Evolutionary conservation across 345 rosid genomes (phyloP).

Genomic region (Gossypium longicalyx): DNA sequence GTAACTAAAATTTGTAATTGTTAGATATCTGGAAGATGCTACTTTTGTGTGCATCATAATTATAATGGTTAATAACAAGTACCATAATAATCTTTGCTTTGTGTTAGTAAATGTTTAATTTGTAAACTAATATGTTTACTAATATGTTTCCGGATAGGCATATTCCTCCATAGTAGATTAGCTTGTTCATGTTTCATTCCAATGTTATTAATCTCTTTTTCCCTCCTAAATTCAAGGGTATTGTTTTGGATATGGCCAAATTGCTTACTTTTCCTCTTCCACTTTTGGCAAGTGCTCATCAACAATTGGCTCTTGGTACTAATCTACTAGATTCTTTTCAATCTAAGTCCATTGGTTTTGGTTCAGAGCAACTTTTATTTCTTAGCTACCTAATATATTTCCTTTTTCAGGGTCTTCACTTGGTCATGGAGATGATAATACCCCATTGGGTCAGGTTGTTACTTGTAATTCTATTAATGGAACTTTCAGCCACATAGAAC

Average conservation of each 20-base stretch:
- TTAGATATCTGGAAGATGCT: not conserved
- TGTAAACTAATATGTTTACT: not conserved
- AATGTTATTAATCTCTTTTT: slow-evolving; percentile 22
- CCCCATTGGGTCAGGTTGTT: slow-evolving; percentile 59
- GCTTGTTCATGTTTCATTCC: not conserved
- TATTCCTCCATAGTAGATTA: not conserved
- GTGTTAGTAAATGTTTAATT: not conserved
- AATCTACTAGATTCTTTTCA: slow-evolving; percentile 3
- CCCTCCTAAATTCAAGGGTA: slow-evolving; percentile 44
- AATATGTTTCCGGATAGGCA: not conserved
- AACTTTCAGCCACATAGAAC: slow-evolving; percentile 11
- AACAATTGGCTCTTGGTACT: slow-evolving; percentile 75
- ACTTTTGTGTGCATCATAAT: not conserved
- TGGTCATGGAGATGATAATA: slow-evolving; percentile 36
- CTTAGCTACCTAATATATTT: slow-evolving; percentile 15
- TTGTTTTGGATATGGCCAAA: slow-evolving; percentile 65
- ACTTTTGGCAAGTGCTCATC: slow-evolving; percentile 72
- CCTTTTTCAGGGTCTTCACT: slow-evolving; percentile 52
- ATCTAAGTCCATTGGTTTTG: slow-evolving; percentile 2
- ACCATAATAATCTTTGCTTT: not conserved
- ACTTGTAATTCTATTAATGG: not conserved
- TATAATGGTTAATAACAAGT: not conserved
- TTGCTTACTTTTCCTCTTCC: slow-evolving; percentile 73
- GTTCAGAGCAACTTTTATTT: not conserved
- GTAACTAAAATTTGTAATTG: not conserved